Conservation (phyloP, 2,329 filamentous ascomycete species). For the Pseudogymnoascus verrucosus region DNA sequence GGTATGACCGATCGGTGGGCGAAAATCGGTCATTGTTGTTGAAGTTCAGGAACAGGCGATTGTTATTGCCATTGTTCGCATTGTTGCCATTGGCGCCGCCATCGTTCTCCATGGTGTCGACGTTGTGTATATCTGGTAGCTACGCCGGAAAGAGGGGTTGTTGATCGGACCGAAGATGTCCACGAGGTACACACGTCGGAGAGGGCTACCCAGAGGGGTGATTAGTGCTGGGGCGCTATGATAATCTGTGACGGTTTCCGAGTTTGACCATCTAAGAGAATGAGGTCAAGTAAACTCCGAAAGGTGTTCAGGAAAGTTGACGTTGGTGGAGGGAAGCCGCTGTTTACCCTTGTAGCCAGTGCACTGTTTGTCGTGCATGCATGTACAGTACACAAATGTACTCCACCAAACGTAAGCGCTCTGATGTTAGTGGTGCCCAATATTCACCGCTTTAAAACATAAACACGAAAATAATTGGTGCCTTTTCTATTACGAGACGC, state of each 20-base stretch:
- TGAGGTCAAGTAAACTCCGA: neutral
- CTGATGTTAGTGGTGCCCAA: slow-evolving; percentile 5
- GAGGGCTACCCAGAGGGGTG: slow-evolving; percentile 3
- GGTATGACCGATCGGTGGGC: slow-evolving; percentile 57
- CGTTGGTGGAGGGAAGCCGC: neutral
- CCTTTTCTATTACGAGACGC: neutral
- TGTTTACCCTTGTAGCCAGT: slow-evolving; percentile 1
- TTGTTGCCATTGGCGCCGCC: slow-evolving; percentile 20
- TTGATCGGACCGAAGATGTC: slow-evolving; percentile 1
- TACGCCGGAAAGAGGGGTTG: slow-evolving; percentile 3
- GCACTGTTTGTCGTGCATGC: slow-evolving; percentile 5
- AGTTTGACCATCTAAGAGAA: slow-evolving; percentile 6
- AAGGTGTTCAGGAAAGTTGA: slow-evolving; percentile 2
- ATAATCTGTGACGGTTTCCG: neutral
- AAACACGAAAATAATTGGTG: slow-evolving; percentile 4
- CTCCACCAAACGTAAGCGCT: slow-evolving; percentile 8
- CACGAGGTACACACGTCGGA: neutral
- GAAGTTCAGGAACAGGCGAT: slow-evolving; percentile 59
- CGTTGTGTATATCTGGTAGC: slow-evolving; percentile 1
- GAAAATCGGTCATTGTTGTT: slow-evolving; percentile 57
- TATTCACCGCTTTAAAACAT: slow-evolving; percentile 2
- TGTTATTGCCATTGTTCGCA: slow-evolving; percentile 31
- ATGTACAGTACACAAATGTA: slow-evolving; percentile 8
- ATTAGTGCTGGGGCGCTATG: neutral
- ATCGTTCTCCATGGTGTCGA: neutral